A percentile compares a stretch with the other conserved stretches of the same genome.
Evolutionary conservation across 768 basidiomycete genomes (phyloP).

Genomic region (Vararia minispora): DNA sequence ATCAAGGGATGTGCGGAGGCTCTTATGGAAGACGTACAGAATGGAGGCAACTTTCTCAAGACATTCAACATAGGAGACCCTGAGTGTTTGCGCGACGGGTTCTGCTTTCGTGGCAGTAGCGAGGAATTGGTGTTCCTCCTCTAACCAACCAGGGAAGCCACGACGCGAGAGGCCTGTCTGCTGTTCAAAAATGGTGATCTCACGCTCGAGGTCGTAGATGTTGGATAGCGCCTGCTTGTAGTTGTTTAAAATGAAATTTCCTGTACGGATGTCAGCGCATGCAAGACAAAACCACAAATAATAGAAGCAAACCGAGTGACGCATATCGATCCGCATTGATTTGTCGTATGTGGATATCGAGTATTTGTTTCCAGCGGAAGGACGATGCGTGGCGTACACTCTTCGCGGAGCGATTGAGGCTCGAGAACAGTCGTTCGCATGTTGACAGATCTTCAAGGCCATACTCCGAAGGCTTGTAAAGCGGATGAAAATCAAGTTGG

Average conservation of each 20-base stretch:
- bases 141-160: not conserved
- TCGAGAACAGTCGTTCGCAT: not conserved
- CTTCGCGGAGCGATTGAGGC: not conserved
- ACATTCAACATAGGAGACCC: not conserved
- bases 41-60: not conserved
- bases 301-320: not conserved
- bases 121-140: not conserved
- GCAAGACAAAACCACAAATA: not conserved
- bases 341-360: not conserved
- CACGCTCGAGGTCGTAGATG: not conserved
- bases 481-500: not conserved
- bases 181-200: not conserved
- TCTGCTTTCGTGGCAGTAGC: not conserved
- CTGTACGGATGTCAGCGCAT: no score
- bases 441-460: conserved; percentile 1
- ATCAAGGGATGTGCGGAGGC: not conserved
- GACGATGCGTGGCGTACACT: not conserved
- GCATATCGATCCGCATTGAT: not conserved
- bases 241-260: not conserved
- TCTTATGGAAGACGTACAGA: not conserved
- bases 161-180: not conserved
- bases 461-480: not conserved
- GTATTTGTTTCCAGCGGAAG: not conserved
- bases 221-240: not conserved
- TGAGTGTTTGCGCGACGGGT: not conserved